Conservation (phyloP, 1,139 yeast species). For the Yamadazyma atmosphaerica region DNA sequence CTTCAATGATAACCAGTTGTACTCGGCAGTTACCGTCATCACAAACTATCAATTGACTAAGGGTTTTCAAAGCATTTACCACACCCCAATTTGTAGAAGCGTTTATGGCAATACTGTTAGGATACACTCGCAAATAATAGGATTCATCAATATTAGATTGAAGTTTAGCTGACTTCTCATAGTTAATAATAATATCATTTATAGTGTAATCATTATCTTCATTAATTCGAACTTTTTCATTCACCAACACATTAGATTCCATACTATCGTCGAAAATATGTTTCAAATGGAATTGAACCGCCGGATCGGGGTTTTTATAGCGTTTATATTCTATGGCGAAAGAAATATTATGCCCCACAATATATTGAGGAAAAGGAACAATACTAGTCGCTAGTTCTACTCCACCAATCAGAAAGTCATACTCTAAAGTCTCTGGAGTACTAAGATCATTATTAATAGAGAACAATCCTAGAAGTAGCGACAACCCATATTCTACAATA, state of each 20-base stretch:
- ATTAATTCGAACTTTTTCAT: neutral
- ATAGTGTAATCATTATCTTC: neutral
- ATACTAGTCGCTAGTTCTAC: neutral
- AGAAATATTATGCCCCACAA: neutral
- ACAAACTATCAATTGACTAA: conserved; percentile 41
- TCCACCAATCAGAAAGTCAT: neutral
- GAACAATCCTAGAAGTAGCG: neutral
- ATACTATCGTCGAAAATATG: neutral
- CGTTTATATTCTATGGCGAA: neutral
- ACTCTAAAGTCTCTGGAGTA: neutral
- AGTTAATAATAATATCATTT: neutral
- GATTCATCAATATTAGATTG: conserved; percentile 39
- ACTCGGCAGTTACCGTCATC: conserved; percentile 27
- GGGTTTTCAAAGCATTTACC: conserved; percentile 43
- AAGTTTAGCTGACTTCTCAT: neutral
- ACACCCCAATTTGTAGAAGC: conserved; percentile 49
- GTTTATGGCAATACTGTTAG: conserved; percentile 21
- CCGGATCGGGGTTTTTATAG: neutral
- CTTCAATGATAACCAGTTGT: conserved; percentile 34
- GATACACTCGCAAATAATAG: conserved; percentile 25
- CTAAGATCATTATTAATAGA: neutral
- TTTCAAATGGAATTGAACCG: neutral
- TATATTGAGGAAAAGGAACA: neutral
- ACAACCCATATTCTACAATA: neutral
- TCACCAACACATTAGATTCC: neutral